These are phyloP conservation scores for Neurospora pannonica DNA, from an alignment of 495 filamentous ascomycete genomes.

Conservation along the genomic window DNA sequence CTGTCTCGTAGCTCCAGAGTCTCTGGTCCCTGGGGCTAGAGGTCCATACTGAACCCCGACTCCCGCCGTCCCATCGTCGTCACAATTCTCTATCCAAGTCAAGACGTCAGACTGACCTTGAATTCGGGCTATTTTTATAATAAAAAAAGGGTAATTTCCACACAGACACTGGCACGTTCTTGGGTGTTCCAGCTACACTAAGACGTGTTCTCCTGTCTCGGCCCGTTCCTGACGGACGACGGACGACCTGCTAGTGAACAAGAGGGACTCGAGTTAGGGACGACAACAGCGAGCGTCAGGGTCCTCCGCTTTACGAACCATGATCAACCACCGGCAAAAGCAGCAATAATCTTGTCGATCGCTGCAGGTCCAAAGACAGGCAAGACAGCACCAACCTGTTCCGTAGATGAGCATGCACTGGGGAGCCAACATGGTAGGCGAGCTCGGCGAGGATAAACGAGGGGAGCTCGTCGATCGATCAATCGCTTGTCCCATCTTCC, in stretches of 20 bases:
- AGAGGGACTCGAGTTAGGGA: background rate
- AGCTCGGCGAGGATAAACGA: background rate
- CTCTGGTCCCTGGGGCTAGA: background rate
- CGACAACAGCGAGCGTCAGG: background rate
- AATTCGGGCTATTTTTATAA: background rate
- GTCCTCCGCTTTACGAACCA: background rate
- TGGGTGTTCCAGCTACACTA: background rate
- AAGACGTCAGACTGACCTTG: background rate
- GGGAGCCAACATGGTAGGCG: background rate
- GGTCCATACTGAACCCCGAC: background rate
- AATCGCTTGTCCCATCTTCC: background rate
- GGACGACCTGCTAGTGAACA: background rate
- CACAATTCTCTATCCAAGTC: background rate
- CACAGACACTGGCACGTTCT: background rate
- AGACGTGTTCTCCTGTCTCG: background rate
- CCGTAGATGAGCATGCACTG: background rate
- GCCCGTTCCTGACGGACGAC: background rate
- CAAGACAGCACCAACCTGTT: background rate
- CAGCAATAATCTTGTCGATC: background rate
- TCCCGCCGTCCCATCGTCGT: background rate
- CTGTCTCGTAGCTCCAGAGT: background rate
- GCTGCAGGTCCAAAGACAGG: background rate
- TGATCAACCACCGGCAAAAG: background rate
- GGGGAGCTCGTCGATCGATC: background rate
- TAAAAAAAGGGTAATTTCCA: background rate